Conservation (phyloP, 2,329 filamentous ascomycete species). For the Mycocentrospora acerina region DNA sequence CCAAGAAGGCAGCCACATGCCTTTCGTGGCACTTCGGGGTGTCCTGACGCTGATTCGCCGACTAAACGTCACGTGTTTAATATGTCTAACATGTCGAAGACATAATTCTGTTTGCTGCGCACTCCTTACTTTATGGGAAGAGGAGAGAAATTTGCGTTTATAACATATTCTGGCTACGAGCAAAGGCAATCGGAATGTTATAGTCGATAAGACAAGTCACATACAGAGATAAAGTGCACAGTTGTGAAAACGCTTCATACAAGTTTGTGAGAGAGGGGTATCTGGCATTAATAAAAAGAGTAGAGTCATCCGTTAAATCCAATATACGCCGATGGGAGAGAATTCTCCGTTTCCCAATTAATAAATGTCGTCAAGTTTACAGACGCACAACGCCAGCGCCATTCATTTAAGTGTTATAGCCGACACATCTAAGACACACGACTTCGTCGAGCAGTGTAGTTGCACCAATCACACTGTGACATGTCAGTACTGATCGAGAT, state of each 20-base stretch:
- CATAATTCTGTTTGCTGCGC: too few relatives aligned
- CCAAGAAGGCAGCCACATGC: conserved; percentile 31
- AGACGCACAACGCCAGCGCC: background rate
- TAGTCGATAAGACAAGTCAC: too few relatives aligned
- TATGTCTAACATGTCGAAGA: too few relatives aligned
- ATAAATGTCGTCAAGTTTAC: background rate
- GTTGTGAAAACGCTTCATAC: too few relatives aligned
- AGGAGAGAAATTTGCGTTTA: too few relatives aligned
- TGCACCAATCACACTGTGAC: conserved; percentile 45
- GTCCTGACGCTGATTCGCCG: conserved; percentile 23
- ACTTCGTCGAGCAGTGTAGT: conserved; percentile 38
- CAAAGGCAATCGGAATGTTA: too few relatives aligned
- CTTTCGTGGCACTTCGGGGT: conserved; percentile 35
- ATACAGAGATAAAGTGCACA: too few relatives aligned
- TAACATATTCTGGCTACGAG: too few relatives aligned
- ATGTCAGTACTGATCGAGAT: conserved; percentile 3
- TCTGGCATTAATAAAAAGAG: conserved; percentile 10
- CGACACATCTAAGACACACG: too few relatives aligned
- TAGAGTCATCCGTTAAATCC: conserved; percentile 11
- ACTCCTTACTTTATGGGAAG: too few relatives aligned
- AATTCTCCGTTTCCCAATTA: too few relatives aligned
- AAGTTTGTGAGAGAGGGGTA: conserved; percentile 16
- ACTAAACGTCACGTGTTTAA: conserved; percentile 1
- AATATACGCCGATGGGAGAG: background rate
- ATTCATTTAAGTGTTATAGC: background rate